Evolutionary conservation across 805 yeast species (phyloP), one percentile per base, ranked within the genome.

Genomic region (Metschnikowia borealis): DNA sequence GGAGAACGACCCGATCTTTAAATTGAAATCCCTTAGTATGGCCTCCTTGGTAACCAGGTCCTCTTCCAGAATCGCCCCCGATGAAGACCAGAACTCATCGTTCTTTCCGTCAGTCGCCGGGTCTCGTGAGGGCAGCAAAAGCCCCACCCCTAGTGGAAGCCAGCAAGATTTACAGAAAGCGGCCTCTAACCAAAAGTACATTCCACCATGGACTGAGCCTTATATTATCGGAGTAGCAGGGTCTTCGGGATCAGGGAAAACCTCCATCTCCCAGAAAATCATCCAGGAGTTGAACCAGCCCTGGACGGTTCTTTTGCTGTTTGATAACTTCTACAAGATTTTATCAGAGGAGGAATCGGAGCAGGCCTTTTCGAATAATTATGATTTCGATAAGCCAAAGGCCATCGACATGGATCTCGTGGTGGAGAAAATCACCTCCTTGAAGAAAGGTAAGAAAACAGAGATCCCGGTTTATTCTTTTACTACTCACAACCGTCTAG

Each of bases 291-390:
- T 80, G 52, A 84, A 89, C 68, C 89, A 89, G 49, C 98, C 98
- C 0, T 91, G 98, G 97, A 89, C 97, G 0, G 92, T 94, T 11
- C 73, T 94, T 50, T 63, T 92, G 18, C 87, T 97, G 1, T 76
- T 90, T 70, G 99, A 94, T 64, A 92, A 92, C 67, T 94, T 92
- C 64, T 94, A 94, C 70, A 82, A 78, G 44, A 94, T 94, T 0
- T 73, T 94, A 57, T 76, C 74, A 1, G 69, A 66, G 2, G 92
- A 82, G 39, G 81, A 88, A 55, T 74, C 86, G 15, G 59, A 71
- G 50, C 61, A 57, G 47, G 98, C 97, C 0, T 86, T 84, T 63
- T 62, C 69, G 6, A 79, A 85, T 57, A 81, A 89, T 55, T 87
- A 77, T 62, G 97, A 94, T 65, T 88, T 94, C 61, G 99, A 94